Evolutionary conservation across 202 grass and related monocot species (phyloP).

Genomic region (Zoysia matrella): DNA sequence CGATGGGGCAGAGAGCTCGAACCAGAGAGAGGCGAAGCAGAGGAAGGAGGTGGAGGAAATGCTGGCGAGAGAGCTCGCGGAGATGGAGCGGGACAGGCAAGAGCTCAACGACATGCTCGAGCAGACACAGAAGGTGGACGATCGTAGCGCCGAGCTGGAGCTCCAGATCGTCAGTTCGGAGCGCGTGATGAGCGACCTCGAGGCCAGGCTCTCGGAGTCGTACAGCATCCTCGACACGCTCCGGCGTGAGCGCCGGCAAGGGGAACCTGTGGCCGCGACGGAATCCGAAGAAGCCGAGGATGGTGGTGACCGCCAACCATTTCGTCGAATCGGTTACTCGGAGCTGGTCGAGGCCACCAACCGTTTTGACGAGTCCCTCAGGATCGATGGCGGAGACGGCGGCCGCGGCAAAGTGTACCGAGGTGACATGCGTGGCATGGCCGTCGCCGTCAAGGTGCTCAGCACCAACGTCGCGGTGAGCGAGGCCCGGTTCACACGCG

Average conservation of each 20-base stretch:
- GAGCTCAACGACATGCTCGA: conserved; percentile 52
- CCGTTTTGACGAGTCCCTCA: conserved; percentile 49
- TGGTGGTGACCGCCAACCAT: neutral
- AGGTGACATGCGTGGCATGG: conserved; percentile 37
- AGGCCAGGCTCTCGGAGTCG: conserved; percentile 47
- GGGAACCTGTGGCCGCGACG: neutral
- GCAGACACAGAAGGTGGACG: conserved; percentile 40
- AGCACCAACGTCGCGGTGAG: conserved; percentile 28
- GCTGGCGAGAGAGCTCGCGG: conserved; percentile 56
- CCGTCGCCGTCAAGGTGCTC: conserved; percentile 55
- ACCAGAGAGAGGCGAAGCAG: conserved; percentile 48
- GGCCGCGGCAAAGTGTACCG: conserved; percentile 54
- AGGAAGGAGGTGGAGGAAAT: conserved; percentile 59
- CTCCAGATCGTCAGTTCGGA: conserved; percentile 40
- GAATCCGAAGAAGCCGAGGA: neutral
- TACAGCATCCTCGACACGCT: conserved; percentile 42
- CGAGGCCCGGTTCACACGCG: conserved; percentile 45
- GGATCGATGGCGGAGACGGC: conserved; percentile 34
- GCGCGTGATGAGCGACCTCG: conserved; percentile 37
- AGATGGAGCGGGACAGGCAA: conserved; percentile 50
- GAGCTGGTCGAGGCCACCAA: conserved; percentile 64
- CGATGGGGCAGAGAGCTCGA: conserved; percentile 50
- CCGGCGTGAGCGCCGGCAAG: neutral
- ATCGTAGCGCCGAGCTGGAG: conserved; percentile 53
- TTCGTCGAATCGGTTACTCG: conserved; percentile 33